Percentiles rank a stretch among this genome's conserved stretches.
Conservation (phyloP, 2,329 filamentous ascomycete species). For the Endocalyx cinctus region DNA sequence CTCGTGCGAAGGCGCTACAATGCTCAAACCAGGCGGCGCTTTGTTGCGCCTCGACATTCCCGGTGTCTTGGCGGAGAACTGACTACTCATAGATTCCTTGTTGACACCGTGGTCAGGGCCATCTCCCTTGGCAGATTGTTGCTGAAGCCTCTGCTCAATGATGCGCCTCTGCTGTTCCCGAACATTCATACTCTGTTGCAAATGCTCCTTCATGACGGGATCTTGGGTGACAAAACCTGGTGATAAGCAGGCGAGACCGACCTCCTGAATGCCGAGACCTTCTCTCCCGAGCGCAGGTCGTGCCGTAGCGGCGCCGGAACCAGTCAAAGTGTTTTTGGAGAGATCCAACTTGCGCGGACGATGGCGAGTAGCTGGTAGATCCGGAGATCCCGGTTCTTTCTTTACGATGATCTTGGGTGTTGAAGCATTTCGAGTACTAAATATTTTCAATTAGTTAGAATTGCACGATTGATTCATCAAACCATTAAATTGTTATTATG, state of each 20-base stretch:
- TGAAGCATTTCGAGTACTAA: slow-evolving; percentile 48
- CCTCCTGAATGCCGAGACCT: slow-evolving; percentile 79
- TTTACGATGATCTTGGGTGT: slow-evolving; percentile 86
- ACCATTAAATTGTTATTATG: no score
- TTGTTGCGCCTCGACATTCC: slow-evolving; percentile 69
- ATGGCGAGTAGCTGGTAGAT: slow-evolving; percentile 67
- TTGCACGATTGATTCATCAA: no score
- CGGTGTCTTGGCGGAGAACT: slow-evolving; percentile 65
- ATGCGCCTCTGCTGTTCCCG: slow-evolving; percentile 91
- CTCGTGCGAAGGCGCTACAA: slow-evolving; percentile 88
- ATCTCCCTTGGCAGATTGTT: slow-evolving; percentile 76
- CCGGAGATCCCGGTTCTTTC: slow-evolving; percentile 89
- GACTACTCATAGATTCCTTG: slow-evolving; percentile 35
- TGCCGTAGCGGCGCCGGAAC: slow-evolving; percentile 52
- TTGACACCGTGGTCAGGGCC: slow-evolving; percentile 55
- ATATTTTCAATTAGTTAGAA: no score
- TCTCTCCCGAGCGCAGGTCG: slow-evolving; percentile 75
- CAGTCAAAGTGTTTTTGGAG: slow-evolving; percentile 55
- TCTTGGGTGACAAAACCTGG: slow-evolving; percentile 95
- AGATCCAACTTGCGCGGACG: slow-evolving; percentile 75
- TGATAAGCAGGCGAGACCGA: slow-evolving; percentile 89
- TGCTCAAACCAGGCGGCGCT: slow-evolving; percentile 84
- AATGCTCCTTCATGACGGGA: slow-evolving; percentile 91
- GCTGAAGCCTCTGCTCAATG: slow-evolving; percentile 86
- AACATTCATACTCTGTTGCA: slow-evolving; percentile 90